Evolutionary conservation across 768 basidiomycete species (phyloP), one percentile per base, ranked within the genome.

Genomic region (Naganishia onofrii): DNA sequence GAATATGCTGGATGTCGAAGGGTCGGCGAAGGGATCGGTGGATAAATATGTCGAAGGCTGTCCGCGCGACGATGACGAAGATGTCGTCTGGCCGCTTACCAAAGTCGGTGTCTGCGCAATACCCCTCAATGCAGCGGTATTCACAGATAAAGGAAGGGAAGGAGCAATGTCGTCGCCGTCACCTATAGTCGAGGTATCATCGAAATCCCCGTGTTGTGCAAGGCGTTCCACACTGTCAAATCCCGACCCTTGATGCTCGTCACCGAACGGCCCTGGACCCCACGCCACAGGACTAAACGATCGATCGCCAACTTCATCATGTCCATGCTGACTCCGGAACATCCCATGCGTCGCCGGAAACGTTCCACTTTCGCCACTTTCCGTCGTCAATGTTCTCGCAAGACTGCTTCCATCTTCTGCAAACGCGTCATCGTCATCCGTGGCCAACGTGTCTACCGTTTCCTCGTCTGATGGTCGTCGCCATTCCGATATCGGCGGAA

Each of bases 351-450:
- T 63, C 3, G 60, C 60, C 15, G 60, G 38, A 63, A 63, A 63
- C 23, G 60, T 63, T 7, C 38, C 60, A 29, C 60, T 63, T 26
- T 63, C 60, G 2, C 60, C 60, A 26, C 60, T 63, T 26, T 66
- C 65, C 28, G 65, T 66, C 29, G 65, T 66, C 13, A 66, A 23
- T 4, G 65, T 66, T 38, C 65, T n/a, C 12, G 65, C 65, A 12
- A 66, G 52, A 34, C 65, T 66, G 17, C 48, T 52, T 26, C 65
- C 65, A 21, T 66, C 65, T 52, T 52, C 65, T 12, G 65, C 65
- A 12, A 66, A 53, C 28, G 31, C 65, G 34, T 66, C 65, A 34
- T 52, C 46, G 52, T 66, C 65, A 42, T 63, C 60, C 29, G 65
- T 66, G 7, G 48, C 34, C 48, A 66, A n/a, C 36, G 65, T 66